Conservation (phyloP, 2,329 filamentous ascomycete species). For the Nigrospora oryzae region DNA sequence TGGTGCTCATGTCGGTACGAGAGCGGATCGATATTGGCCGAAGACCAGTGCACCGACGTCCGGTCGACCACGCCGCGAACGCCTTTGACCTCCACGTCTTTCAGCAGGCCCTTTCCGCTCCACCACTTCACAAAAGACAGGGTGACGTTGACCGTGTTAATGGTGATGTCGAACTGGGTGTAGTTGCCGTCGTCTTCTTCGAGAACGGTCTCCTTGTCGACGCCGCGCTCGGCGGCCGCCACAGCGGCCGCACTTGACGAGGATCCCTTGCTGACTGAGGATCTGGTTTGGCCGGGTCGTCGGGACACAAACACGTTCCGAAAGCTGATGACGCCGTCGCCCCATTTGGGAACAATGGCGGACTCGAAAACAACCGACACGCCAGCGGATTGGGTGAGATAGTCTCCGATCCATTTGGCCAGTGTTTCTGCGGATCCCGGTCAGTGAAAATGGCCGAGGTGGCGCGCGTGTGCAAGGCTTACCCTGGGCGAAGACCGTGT, state of each 20-base stretch:
- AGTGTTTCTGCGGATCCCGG: conserved; percentile 60
- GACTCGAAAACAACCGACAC: conserved; percentile 95
- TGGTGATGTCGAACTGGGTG: conserved; percentile 92
- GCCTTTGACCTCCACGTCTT: conserved; percentile 89
- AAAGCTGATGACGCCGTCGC: conserved; percentile 90
- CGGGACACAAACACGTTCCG: conserved; percentile 94
- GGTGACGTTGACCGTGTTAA: conserved; percentile 92
- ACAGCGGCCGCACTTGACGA: conserved; percentile 76
- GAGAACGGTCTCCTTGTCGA: conserved; percentile 32
- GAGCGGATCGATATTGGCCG: conserved; percentile 66
- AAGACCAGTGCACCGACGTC: conserved; percentile 68
- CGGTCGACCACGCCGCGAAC: conserved; percentile 89
- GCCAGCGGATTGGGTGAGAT: conserved; percentile 87
- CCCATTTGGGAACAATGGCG: conserved; percentile 94
- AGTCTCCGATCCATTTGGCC: conserved; percentile 89
- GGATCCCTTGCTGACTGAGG: conserved; percentile 87
- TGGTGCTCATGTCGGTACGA: conserved; percentile 82
- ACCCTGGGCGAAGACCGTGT: conserved; percentile 94
- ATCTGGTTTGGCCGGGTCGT: conserved; percentile 71
- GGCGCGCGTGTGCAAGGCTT: conserved; percentile 16
- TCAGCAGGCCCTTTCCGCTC: conserved; percentile 86
- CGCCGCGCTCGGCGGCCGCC: conserved; percentile 62
- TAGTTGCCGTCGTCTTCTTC: conserved; percentile 85
- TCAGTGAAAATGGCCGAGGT: conserved; percentile 9
- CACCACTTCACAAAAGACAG: conserved; percentile 98